Conservation (phyloP, 257 asterid species). For the Apocynum venetum region DNA sequence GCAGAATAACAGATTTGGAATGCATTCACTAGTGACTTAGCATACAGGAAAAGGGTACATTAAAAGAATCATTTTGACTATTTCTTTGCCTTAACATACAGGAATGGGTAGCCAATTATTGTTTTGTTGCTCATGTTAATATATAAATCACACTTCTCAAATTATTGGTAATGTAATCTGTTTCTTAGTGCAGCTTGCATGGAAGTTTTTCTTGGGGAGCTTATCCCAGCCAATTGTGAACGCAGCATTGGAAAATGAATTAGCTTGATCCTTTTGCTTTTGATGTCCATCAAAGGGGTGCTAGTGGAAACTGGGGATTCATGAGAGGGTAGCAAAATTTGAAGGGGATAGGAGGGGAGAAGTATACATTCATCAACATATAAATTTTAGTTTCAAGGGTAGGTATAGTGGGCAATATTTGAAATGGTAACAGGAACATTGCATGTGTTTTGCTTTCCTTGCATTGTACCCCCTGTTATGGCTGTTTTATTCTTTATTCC, state of each 20-base stretch:
- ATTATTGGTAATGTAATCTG: not conserved
- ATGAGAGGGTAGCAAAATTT: not conserved
- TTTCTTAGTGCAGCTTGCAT: not conserved
- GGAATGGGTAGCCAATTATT: not conserved
- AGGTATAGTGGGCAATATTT: not conserved
- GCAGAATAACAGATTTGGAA: slow-evolving; percentile 21
- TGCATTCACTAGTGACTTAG: not conserved
- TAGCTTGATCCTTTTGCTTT: not conserved
- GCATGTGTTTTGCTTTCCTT: not conserved
- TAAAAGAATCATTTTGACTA: not conserved
- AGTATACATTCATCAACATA: not conserved
- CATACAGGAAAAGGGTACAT: not conserved
- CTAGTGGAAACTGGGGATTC: not conserved
- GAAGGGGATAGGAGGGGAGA: not conserved
- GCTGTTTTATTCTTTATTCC: not conserved
- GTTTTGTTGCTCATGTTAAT: not conserved
- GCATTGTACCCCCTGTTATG: not conserved
- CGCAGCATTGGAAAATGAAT: not conserved
- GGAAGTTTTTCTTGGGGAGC: not conserved
- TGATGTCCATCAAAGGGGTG: not conserved
- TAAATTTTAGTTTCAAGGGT: not conserved
- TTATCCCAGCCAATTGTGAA: not conserved
- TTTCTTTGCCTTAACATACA: not conserved
- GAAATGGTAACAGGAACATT: not conserved
- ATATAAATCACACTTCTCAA: not conserved